phyloP scores from a whole-genome alignment of 2,329 filamentous ascomycete genomes.

The Sphaerostilbella broomeana region DNA sequence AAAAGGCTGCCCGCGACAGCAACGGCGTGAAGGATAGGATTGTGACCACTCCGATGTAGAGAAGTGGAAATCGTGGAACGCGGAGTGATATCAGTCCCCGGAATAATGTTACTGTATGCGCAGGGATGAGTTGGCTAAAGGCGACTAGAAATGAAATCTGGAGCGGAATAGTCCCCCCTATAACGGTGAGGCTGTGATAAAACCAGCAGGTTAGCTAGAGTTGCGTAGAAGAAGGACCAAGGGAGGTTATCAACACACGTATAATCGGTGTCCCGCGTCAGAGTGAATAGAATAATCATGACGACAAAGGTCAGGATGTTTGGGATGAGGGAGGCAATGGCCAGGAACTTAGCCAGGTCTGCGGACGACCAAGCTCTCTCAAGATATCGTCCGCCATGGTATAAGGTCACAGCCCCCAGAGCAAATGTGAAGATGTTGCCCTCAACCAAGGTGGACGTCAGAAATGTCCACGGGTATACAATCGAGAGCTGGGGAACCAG shows the following conservation, averaged over 20 bases:
- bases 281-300: slow-evolving; percentile 65
- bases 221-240: neutral
- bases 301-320: slow-evolving; percentile 69
- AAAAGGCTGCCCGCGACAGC: slow-evolving; percentile 64
- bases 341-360: slow-evolving; percentile 86
- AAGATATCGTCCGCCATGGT: slow-evolving; percentile 89
- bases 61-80: slow-evolving; percentile 63
- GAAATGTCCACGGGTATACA: slow-evolving; percentile 87
- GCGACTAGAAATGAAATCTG: slow-evolving; percentile 93
- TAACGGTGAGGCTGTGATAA: slow-evolving; percentile 59
- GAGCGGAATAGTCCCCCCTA: slow-evolving; percentile 81
- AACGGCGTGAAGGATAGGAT: slow-evolving; percentile 53
- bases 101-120: slow-evolving; percentile 93
- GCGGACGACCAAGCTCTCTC: slow-evolving; percentile 91
- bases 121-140: slow-evolving; percentile 94
- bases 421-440: slow-evolving; percentile 83
- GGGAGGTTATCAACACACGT: slow-evolving; percentile 57
- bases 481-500: slow-evolving; percentile 78
- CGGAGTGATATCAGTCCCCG: slow-evolving; percentile 82
- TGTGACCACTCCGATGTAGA: slow-evolving; percentile 70
- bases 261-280: slow-evolving; percentile 61
- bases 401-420: slow-evolving; percentile 71
- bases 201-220: neutral
- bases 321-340: slow-evolving; percentile 69
- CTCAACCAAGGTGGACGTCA: slow-evolving; percentile 83